Percentiles rank a stretch among this genome's conserved stretches.
These are phyloP conservation scores for Wickerhamia fluorescens DNA, from an alignment of 805 yeast species.

Conservation along the genomic window DNA sequence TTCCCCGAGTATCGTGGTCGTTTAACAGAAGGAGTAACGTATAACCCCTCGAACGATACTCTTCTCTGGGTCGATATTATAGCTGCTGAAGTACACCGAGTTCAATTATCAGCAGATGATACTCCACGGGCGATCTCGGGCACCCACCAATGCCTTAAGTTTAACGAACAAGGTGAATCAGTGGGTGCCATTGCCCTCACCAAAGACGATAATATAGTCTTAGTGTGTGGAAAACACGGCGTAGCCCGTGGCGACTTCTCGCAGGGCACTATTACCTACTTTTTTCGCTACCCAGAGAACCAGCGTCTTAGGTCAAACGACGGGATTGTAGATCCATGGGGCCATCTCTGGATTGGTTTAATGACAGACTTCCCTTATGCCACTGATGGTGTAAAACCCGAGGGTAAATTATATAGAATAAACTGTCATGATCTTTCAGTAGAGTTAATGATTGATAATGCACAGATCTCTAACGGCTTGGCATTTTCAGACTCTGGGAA, in stretches of 20 bases:
- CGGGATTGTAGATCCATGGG: slow-evolving; percentile 72
- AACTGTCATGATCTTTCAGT: slow-evolving; percentile 24
- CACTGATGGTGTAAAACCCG: slow-evolving; percentile 27
- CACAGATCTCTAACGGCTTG: slow-evolving; percentile 61
- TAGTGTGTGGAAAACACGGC: slow-evolving; percentile 63
- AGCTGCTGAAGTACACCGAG: slow-evolving; percentile 34
- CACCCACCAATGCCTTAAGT: slow-evolving; percentile 32
- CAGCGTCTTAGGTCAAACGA: slow-evolving; percentile 55
- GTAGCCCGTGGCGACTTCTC: slow-evolving; percentile 47
- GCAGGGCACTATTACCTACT: slow-evolving; percentile 28
- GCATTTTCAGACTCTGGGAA: slow-evolving; percentile 25
- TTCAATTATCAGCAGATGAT: slow-evolving; percentile 13
- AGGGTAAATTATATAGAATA: slow-evolving; percentile 44
- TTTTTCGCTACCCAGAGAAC: slow-evolving; percentile 30
- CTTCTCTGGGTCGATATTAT: slow-evolving; percentile 44
- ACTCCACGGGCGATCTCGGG: slow-evolving; percentile 3
- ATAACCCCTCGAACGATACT: slow-evolving; percentile 48
- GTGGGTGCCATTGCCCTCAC: slow-evolving; percentile 75
- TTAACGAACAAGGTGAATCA: slow-evolving; percentile 32
- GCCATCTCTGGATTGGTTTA: slow-evolving; percentile 74
- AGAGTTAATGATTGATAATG: slow-evolving; percentile 26
- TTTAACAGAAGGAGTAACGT: slow-evolving; percentile 62
- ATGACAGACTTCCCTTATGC: slow-evolving; percentile 51
- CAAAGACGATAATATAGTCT: slow-evolving; percentile 37
- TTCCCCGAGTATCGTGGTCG: slow-evolving; percentile 33